phyloP scores from a whole-genome alignment of 208 protist genomes.

The Acanthamoeba culbertsoni region DNA sequence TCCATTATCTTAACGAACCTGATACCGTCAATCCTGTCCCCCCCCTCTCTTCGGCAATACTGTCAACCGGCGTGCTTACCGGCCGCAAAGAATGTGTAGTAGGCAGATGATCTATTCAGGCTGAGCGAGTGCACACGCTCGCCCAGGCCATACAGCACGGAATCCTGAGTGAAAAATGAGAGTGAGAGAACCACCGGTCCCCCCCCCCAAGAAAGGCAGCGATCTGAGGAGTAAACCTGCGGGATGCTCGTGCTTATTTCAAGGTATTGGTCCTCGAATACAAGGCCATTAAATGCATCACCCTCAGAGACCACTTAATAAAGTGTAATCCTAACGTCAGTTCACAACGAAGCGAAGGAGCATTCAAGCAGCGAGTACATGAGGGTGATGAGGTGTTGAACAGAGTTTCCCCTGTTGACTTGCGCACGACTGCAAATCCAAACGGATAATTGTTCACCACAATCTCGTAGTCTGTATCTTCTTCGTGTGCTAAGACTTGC shows the following conservation, averaged over 20 bases:
- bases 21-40: no score
- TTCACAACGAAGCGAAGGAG: background rate
- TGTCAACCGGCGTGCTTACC: background rate
- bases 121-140: constrained; percentile 67
- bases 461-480: background rate
- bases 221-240: background rate
- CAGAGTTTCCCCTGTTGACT: constrained; percentile 14
- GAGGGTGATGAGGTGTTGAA: constrained; percentile 5
- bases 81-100: constrained; percentile 47
- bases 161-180: background rate
- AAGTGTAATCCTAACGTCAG: background rate
- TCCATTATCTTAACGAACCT: constrained; percentile 3
- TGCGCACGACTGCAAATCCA: constrained; percentile 10
- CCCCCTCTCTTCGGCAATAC: no score
- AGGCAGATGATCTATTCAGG: constrained; percentile 20
- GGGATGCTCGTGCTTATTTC: constrained; percentile 68
- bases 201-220: background rate
- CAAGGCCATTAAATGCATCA: constrained; percentile 61
- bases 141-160: constrained; percentile 80
- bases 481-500: background rate
- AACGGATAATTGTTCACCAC: background rate
- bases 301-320: background rate
- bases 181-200: background rate
- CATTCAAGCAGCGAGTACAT: background rate
- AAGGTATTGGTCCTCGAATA: constrained; percentile 81